Evolutionary conservation across 176 grass and related monocot species (phyloP), one percentile per base, ranked within the genome.

Genomic region (Echinochloa phyllopogon): DNA sequence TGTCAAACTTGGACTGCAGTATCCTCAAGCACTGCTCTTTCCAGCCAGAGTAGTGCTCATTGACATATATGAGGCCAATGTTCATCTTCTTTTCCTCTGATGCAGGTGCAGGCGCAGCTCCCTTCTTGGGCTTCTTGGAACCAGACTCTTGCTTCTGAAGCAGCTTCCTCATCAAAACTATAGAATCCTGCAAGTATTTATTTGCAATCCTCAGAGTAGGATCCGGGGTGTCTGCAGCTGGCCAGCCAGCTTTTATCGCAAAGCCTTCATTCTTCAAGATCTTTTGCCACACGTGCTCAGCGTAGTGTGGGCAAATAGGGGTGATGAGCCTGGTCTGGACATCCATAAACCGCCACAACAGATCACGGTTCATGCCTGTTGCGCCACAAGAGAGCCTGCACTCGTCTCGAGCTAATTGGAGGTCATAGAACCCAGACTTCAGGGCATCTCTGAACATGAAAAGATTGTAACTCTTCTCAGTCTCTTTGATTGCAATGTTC

Each of bases 401-500:
- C 39, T 69, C 65, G 83, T 97, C 94, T 82, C 92, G 94, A n/a
- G 88, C 88, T 57, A 76, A 44, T 20, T 97, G 95, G 33, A 97
- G 86, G 87, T 83, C 90, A 85, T 91, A 89, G 76, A 97, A 97
- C 6, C 92, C 95, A 67, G 64, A 80, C 47, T 87, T 97, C 16
- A 97, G 79, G 16, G 92, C 92, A 11, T 94, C 95, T 81, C 86
- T 91, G 82, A 94, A 97, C 95, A 97, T 94, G 64, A 94, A 97
- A 17, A 66, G 33, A 57, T 87, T 88, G 76, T 94, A 94, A 44
- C 75, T 88, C 81, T 91, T 94, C 84, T 97, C 86, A 10, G 86
- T 86, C 82, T 89, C 92, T 77, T 74, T 91, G 15, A 92, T 59
- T 27, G 95, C 90, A 75, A 94, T 83, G 50, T 93, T 91, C 6